A percentile compares a stretch with the other conserved stretches of the same genome.
phyloP scores from a whole-genome alignment of 192 early-diverging fungal species.

The Entophlyctis helioformis region DNA sequence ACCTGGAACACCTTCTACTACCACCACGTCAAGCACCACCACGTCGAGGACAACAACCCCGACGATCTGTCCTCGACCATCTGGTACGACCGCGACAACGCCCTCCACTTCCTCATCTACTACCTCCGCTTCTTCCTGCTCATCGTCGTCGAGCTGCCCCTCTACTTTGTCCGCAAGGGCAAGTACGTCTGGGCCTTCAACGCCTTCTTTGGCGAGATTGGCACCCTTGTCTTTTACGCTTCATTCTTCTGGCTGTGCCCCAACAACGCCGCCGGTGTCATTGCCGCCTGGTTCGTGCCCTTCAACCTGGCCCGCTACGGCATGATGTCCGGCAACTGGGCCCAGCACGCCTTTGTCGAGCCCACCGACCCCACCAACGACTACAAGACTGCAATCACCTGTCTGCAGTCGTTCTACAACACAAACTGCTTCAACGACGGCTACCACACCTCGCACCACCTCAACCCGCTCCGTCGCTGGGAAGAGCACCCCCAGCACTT shows the following conservation, averaged over 20 bases:
- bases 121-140: conserved; percentile 22
- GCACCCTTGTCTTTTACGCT: conserved; percentile 1
- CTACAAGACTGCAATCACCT: conserved; percentile 25
- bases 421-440: conserved; percentile 25
- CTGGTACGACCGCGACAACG: conserved; percentile 24
- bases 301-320: conserved; percentile 16
- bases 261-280: conserved; percentile 11
- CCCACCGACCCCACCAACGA: conserved; percentile 15
- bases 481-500: conserved; percentile 27
- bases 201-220: conserved; percentile 6
- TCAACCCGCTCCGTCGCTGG: conserved; percentile 29
- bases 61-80: conserved; percentile 19
- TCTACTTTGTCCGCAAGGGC: conserved; percentile 18
- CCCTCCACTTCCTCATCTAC: conserved; percentile 23
- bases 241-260: neutral
- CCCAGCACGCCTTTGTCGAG: conserved; percentile 30
- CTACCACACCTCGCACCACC: conserved; percentile 35
- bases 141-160: conserved; percentile 10
- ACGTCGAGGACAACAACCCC: conserved; percentile 26
- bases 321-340: conserved; percentile 37
- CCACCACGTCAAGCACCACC: conserved; percentile 33
- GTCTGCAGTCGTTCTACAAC: conserved; percentile 20
- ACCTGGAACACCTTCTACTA: conserved; percentile 25
- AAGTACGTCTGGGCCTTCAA: conserved; percentile 2
- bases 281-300: conserved; percentile 13